phyloP scores from a whole-genome alignment of 768 basidiomycete species.

The Tephrocybe rancida region DNA sequence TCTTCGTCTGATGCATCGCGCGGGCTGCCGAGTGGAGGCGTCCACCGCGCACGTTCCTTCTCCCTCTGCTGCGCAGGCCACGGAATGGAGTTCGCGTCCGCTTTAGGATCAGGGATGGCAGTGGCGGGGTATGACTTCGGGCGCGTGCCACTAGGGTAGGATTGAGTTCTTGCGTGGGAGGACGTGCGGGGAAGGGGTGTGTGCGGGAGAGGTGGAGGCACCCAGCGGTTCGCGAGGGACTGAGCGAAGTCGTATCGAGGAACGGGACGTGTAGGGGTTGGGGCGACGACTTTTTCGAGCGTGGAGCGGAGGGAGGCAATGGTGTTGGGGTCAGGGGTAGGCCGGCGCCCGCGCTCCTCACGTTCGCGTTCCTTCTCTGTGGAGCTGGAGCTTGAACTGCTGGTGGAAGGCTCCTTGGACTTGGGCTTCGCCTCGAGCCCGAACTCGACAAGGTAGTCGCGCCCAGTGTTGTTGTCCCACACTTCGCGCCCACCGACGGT shows the following conservation, averaged over 20 bases:
- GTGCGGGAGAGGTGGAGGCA: constrained; percentile 20
- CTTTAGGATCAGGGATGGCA: constrained; percentile 5
- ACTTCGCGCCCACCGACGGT: constrained; percentile 71
- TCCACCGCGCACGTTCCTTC: constrained; percentile 8
- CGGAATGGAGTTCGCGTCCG: constrained; percentile 38
- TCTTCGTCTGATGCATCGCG: constrained; percentile 33
- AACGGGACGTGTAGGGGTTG: constrained; percentile 35
- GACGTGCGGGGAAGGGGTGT: constrained; percentile 11
- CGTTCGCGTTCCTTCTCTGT: constrained; percentile 26
- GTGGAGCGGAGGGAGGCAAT: constrained; percentile 30
- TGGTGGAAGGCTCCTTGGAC: background rate
- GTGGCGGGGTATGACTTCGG: constrained; percentile 3
- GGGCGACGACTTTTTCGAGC: constrained; percentile 59
- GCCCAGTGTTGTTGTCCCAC: constrained; percentile 89
- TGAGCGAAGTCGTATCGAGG: constrained; percentile 60
- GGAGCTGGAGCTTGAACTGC: background rate
- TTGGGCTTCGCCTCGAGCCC: constrained; percentile 27
- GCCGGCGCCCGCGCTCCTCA: constrained; percentile 16
- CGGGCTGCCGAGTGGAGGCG: constrained; percentile 48
- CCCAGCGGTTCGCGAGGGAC: constrained; percentile 54
- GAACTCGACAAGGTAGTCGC: constrained; percentile 82
- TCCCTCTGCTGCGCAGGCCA: constrained; percentile 29
- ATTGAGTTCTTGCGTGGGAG: constrained; percentile 42
- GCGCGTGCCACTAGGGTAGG: constrained; percentile 41
- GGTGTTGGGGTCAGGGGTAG: background rate